phyloP scores from a whole-genome alignment of 306 rosid genomes.

The Rosa rugosa region DNA sequence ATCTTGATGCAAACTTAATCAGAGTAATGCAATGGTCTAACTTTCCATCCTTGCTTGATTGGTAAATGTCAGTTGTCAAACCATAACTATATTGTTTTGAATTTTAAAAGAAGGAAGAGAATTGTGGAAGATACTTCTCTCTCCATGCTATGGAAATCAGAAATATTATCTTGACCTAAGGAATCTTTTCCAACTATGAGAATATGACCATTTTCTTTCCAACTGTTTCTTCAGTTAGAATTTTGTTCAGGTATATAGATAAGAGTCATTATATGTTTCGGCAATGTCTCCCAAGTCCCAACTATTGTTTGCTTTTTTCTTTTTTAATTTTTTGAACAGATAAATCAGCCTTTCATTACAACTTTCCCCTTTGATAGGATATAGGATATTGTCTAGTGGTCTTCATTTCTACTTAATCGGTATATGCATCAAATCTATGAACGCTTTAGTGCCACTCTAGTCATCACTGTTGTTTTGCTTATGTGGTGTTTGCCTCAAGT shows the following conservation, averaged over 20 bases:
- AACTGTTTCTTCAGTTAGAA: not conserved
- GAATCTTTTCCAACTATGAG: not conserved
- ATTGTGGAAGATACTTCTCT: not conserved
- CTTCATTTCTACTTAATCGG: constrained; percentile 1
- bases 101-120: not conserved
- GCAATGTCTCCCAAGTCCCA: not conserved
- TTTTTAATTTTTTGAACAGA: not conserved
- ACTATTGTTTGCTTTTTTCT: not conserved
- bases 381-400: not conserved
- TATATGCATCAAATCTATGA: not conserved
- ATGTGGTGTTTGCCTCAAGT: not conserved
- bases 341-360: not conserved
- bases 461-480: not conserved
- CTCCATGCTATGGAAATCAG: not conserved
- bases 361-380: not conserved
- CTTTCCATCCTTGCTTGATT: not conserved
- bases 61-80: not conserved
- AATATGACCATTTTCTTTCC: not conserved
- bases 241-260: not conserved
- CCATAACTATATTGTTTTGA: not conserved
- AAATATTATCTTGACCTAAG: not conserved
- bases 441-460: not conserved
- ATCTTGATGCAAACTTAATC: not conserved
- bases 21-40: not conserved
- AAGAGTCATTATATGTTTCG: not conserved